Conservation (phyloP, 768 basidiomycete species). For the Tricholoma hemisulphureum region DNA sequence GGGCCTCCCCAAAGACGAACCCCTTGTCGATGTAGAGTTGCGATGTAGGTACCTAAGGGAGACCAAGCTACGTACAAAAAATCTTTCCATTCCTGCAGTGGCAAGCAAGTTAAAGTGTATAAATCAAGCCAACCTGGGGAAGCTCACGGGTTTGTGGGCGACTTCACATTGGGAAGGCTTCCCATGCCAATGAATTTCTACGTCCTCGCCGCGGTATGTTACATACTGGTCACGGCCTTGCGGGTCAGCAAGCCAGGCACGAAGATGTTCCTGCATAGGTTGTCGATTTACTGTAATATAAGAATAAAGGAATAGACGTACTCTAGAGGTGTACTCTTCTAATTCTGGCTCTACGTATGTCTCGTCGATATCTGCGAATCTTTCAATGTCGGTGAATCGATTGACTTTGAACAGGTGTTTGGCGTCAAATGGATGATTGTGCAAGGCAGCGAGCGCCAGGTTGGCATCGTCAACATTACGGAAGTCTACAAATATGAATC, state of each 20-base stretch:
- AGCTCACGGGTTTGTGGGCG: constrained; percentile 72
- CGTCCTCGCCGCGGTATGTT: constrained; percentile 89
- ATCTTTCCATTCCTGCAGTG: constrained; percentile 93
- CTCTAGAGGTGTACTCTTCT: constrained; percentile 75
- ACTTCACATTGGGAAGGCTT: constrained; percentile 84
- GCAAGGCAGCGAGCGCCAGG: constrained; percentile 62
- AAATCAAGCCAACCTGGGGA: constrained; percentile 4
- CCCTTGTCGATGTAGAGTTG: constrained; percentile 92
- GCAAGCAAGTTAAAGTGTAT: constrained; percentile 12
- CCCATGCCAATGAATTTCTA: constrained; percentile 89
- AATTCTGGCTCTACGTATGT: constrained; percentile 71
- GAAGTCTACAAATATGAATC: constrained; percentile 83
- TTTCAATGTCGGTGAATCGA: constrained; percentile 87
- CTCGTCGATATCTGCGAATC: constrained; percentile 74
- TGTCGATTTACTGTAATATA: neutral
- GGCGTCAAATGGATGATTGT: constrained; percentile 83
- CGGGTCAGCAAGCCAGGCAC: constrained; percentile 91
- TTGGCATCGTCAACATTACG: constrained; percentile 68
- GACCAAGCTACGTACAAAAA: constrained; percentile 95
- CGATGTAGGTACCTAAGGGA: constrained; percentile 90
- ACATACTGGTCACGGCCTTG: constrained; percentile 95
- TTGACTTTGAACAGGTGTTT: constrained; percentile 84
- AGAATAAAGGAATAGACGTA: constrained; percentile 28
- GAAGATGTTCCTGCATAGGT: constrained; percentile 78
- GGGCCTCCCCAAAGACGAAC: constrained; percentile 94